A percentile compares a stretch with the other conserved stretches of the same genome.
phyloP scores from a whole-genome alignment of 148 eudicot species.

The Pharnaceum exiguum region DNA sequence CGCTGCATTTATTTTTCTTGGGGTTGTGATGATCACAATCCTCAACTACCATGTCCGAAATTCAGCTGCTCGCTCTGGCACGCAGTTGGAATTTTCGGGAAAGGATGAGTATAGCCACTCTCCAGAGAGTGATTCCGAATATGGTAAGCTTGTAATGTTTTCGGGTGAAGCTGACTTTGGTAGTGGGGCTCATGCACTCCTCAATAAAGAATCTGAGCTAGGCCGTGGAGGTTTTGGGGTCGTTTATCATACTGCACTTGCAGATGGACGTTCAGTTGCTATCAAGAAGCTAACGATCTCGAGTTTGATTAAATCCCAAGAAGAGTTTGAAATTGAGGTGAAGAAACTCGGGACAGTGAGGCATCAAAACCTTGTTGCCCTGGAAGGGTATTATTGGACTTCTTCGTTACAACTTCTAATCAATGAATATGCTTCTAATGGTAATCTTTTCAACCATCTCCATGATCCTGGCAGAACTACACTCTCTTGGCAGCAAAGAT shows the following conservation, averaged over 20 bases:
- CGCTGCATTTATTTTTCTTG: slow-evolving; percentile 76
- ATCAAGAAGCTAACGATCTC: slow-evolving; percentile 77
- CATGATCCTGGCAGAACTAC: slow-evolving; percentile 31
- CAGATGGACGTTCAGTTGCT: slow-evolving; percentile 68
- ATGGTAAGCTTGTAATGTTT: slow-evolving; percentile 95
- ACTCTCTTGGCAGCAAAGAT: slow-evolving; percentile 76
- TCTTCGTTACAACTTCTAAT: slow-evolving; percentile 74
- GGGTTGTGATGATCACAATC: slow-evolving; percentile 64
- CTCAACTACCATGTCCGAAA: slow-evolving; percentile 67
- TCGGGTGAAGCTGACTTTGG: slow-evolving; percentile 72
- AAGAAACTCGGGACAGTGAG: slow-evolving; percentile 55
- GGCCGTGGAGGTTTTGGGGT: slow-evolving; percentile 90
- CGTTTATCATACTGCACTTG: slow-evolving; percentile 58
- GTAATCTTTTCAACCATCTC: slow-evolving; percentile 65
- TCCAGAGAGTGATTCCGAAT: slow-evolving; percentile 55
- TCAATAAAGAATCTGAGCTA: slow-evolving; percentile 64
- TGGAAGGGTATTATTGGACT: slow-evolving; percentile 84
- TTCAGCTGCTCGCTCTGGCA: slow-evolving; percentile 37
- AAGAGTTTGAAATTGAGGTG: slow-evolving; percentile 72
- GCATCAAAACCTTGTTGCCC: slow-evolving; percentile 58
- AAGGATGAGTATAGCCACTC: slow-evolving; percentile 61
- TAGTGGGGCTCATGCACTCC: slow-evolving; percentile 60
- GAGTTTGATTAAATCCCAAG: slow-evolving; percentile 71
- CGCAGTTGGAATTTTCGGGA: slow-evolving; percentile 40
- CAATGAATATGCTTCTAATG: slow-evolving; percentile 49